Percentiles rank a stretch among this genome's conserved stretches.
phyloP scores from a whole-genome alignment of 331 rosid genomes.

The Prunus yedoensis region DNA sequence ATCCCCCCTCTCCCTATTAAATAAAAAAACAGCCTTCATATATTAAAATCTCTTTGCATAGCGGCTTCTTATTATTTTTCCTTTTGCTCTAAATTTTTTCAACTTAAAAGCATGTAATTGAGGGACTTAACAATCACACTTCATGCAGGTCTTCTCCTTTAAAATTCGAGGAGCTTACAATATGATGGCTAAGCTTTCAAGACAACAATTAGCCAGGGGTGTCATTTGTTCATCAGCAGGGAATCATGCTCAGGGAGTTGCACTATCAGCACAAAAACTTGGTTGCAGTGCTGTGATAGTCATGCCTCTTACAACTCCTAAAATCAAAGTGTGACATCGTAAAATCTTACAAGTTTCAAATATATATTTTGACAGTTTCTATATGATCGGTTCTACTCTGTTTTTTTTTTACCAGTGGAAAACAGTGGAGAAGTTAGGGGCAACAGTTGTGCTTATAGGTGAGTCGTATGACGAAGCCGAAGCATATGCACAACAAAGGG shows the following conservation, averaged over 20 bases:
- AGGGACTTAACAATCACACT: neutral
- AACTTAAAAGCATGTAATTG: neutral
- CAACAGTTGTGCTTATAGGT: constrained; percentile 78
- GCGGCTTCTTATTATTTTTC: no score
- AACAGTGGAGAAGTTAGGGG: constrained; percentile 76
- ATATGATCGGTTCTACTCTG: neutral
- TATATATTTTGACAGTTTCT: neutral
- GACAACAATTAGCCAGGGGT: constrained; percentile 64
- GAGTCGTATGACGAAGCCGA: constrained; percentile 94
- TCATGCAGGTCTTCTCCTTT: constrained; percentile 74
- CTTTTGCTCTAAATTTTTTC: no score
- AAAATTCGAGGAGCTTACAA: constrained; percentile 97
- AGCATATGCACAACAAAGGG: constrained; percentile 69
- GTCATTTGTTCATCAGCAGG: constrained; percentile 97
- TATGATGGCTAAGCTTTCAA: constrained; percentile 84
- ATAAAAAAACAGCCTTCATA: no score
- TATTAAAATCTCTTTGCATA: no score
- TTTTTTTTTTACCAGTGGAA: constrained; percentile 53
- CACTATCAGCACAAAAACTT: constrained; percentile 70
- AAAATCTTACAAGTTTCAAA: neutral
- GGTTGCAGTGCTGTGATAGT: constrained; percentile 74
- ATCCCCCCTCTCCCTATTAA: no score
- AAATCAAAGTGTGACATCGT: constrained; percentile 60
- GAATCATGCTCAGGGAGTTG: constrained; percentile 98
- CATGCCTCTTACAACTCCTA: constrained; percentile 91